Conservation (phyloP, 2,329 filamentous ascomycete species). For the Pleurostoma richardsiae region DNA sequence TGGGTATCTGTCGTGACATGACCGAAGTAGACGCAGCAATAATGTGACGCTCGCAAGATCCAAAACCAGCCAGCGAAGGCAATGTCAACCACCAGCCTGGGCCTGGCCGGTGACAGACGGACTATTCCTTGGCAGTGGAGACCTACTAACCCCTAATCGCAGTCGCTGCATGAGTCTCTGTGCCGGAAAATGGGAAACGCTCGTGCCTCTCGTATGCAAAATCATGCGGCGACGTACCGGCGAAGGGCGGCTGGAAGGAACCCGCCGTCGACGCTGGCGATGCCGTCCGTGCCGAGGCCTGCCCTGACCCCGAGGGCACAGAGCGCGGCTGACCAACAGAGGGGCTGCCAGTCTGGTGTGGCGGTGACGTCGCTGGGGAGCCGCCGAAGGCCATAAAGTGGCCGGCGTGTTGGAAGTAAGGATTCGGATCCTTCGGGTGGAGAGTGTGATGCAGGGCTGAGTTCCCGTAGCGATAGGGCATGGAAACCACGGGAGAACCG, state of each 20-base stretch:
- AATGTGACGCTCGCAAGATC: too few relatives aligned
- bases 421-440: conserved; percentile 23
- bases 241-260: conserved; percentile 34
- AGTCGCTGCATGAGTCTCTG: conserved; percentile 43
- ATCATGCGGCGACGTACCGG: conserved; percentile 40
- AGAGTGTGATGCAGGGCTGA: conserved; percentile 39
- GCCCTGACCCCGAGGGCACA: conserved; percentile 17
- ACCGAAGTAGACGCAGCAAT: too few relatives aligned
- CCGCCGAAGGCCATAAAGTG: conserved; percentile 21
- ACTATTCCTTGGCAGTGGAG: neutral
- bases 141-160: conserved; percentile 36
- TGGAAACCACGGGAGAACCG: conserved; percentile 27
- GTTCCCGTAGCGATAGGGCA: conserved; percentile 22
- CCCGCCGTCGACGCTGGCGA: conserved; percentile 40
- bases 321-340: conserved; percentile 14
- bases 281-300: conserved; percentile 28
- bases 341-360: conserved; percentile 23
- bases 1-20: too few relatives aligned
- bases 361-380: conserved; percentile 27
- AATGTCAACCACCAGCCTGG: too few relatives aligned
- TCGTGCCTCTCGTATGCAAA: conserved; percentile 35
- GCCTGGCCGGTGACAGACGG: neutral
- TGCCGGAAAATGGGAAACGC: conserved; percentile 41
- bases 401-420: conserved; percentile 26
- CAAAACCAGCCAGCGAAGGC: too few relatives aligned